A percentile compares a stretch with the other conserved stretches of the same genome.
Evolutionary conservation across 371 early-diverging fungal species (phyloP).

Genomic region (Saksenaea oblongispora): DNA sequence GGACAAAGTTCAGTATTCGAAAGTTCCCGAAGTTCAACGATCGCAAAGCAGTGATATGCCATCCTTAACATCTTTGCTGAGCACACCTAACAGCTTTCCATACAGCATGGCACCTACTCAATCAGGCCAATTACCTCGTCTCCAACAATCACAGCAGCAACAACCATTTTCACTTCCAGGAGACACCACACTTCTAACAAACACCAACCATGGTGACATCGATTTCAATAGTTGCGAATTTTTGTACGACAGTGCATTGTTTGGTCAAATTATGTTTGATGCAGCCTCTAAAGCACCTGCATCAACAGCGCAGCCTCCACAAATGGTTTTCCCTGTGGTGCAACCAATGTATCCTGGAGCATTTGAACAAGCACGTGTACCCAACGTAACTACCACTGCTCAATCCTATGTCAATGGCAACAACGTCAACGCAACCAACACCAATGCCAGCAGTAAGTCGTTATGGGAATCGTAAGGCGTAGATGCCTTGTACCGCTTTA

Average conservation of each 20-base stretch:
- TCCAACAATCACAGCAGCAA: not conserved
- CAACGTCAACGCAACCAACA: not conserved
- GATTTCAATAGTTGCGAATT: slow-evolving; percentile 48
- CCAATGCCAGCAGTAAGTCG: not conserved
- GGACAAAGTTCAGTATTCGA: not conserved
- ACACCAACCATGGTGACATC: slow-evolving; percentile 16
- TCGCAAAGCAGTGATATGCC: not conserved
- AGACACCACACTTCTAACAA: not conserved
- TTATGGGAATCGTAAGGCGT: not conserved
- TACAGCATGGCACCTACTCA: not conserved
- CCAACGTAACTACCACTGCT: not conserved
- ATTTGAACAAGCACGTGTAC: not conserved
- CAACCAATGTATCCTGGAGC: not conserved
- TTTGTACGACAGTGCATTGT: slow-evolving; percentile 41
- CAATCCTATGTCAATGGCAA: not conserved
- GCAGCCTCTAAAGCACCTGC: slow-evolving; percentile 6
- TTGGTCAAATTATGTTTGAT: slow-evolving; percentile 54
- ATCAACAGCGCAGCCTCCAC: not conserved
- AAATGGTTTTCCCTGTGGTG: not conserved
- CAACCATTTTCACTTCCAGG: not conserved
- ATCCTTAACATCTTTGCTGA: not conserved
- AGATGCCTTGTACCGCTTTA: not conserved
- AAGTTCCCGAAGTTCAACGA: not conserved
- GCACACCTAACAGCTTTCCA: not conserved
- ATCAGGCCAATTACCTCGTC: not conserved